These are phyloP conservation scores for peach (Prunus persica) DNA, from an alignment of 306 rosid species.

Conservation along the genomic window DNA sequence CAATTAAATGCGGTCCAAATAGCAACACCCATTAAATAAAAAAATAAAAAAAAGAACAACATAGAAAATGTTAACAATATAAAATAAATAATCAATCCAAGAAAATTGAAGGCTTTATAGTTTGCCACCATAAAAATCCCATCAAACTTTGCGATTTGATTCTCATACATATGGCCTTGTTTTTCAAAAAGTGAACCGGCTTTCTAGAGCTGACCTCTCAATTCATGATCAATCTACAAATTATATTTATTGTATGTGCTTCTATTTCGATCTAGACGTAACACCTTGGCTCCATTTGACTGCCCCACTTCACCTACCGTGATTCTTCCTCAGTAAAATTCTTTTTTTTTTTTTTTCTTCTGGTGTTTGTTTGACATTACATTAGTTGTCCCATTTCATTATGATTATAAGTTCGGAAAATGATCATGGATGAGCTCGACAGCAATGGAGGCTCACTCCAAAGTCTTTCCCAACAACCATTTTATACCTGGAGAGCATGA, in stretches of 20 bases:
- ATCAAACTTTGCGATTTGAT: slow-evolving; percentile 38
- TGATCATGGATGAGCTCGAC: slow-evolving; percentile 15
- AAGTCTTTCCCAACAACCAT: slow-evolving; percentile 41
- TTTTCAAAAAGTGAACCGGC: slow-evolving; percentile 35
- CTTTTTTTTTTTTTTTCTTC: no score
- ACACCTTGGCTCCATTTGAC: slow-evolving; percentile 39
- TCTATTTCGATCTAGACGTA: slow-evolving; percentile 45
- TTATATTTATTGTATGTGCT: slow-evolving; percentile 31
- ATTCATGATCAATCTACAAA: slow-evolving; percentile 24
- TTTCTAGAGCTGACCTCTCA: slow-evolving; percentile 39
- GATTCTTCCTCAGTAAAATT: slow-evolving; percentile 20
- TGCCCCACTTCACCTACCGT: slow-evolving; percentile 67
- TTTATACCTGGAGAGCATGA: slow-evolving; percentile 35
- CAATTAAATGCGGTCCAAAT: no score
- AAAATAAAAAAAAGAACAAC: no score
- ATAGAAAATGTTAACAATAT: no score
- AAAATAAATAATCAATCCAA: no score
- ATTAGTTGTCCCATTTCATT: slow-evolving; percentile 17
- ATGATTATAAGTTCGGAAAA: slow-evolving; percentile 17
- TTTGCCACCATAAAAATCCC: slow-evolving; percentile 36
- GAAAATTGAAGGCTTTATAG: neutral
- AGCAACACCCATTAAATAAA: no score
- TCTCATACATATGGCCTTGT: slow-evolving; percentile 40
- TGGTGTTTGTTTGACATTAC: slow-evolving; percentile 1
- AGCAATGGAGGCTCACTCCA: neutral